A percentile compares a stretch with the other conserved stretches of the same genome.
phyloP scores from a whole-genome alignment of 2,329 filamentous ascomycete species.

The Botrytis paeoniae region DNA sequence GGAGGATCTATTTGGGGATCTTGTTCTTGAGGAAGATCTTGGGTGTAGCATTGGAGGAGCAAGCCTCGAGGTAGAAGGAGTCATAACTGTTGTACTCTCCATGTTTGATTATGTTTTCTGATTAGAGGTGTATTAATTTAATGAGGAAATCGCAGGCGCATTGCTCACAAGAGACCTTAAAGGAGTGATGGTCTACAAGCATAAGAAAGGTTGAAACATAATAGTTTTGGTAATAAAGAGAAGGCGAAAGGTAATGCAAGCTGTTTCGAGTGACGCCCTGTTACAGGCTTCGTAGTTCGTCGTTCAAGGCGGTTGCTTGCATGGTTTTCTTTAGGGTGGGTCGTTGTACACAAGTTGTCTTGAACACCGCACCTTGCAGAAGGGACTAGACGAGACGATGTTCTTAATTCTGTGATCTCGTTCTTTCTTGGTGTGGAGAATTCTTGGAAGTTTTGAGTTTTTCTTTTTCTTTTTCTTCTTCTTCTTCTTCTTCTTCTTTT shows the following conservation, averaged over 20 bases:
- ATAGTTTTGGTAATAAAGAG: background rate
- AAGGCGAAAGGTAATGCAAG: constrained; percentile 19
- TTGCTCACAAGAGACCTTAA: constrained; percentile 23
- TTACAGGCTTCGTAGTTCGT: constrained; percentile 15
- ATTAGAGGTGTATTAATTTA: background rate
- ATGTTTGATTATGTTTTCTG: constrained; percentile 25
- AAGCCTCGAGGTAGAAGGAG: constrained; percentile 28
- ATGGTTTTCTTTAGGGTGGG: constrained; percentile 17
- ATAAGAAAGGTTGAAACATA: constrained; percentile 9
- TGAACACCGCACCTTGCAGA: constrained; percentile 15
- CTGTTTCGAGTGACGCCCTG: constrained; percentile 15
- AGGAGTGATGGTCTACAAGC: constrained; percentile 19
- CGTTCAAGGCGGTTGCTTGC: constrained; percentile 19
- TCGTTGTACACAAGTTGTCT: constrained; percentile 16
- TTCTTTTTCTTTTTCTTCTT: background rate
- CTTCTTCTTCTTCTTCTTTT: background rate
- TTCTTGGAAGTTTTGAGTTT: background rate
- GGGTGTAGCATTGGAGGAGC: constrained; percentile 26
- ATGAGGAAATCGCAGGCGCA: constrained; percentile 23
- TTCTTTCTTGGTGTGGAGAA: constrained; percentile 4
- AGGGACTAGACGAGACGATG: background rate
- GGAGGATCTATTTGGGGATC: constrained; percentile 31
- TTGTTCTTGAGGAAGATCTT: constrained; percentile 20
- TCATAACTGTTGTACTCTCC: constrained; percentile 28
- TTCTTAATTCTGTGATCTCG: background rate